Conservation (phyloP, 2,329 filamentous ascomycete species). For the Diaporthe sp. region DNA sequence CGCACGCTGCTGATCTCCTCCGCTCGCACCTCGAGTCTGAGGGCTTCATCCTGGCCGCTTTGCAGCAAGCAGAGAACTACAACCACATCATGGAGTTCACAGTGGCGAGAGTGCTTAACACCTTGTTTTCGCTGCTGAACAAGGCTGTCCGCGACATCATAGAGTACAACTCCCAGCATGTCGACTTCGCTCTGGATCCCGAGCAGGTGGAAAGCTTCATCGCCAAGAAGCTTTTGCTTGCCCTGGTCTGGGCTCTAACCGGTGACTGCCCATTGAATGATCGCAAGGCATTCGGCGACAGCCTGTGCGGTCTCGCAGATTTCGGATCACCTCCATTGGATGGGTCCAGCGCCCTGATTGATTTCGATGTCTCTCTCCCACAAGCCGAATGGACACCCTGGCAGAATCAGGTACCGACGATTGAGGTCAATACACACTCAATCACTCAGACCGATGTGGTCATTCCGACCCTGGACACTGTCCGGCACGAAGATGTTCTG, state of each 20-base stretch:
- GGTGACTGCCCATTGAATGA: slow-evolving; percentile 93
- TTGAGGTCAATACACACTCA: slow-evolving; percentile 98
- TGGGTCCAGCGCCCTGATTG: slow-evolving; percentile 88
- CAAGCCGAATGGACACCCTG: slow-evolving; percentile 91
- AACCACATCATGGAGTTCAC: slow-evolving; percentile 99
- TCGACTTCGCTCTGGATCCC: slow-evolving; percentile 91
- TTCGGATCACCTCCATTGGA: slow-evolving; percentile 87
- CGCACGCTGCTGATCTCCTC: slow-evolving; percentile 83
- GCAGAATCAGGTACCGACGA: slow-evolving; percentile 93
- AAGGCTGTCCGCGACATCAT: slow-evolving; percentile 93
- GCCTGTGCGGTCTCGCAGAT: slow-evolving; percentile 83
- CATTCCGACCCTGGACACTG: slow-evolving; percentile 96
- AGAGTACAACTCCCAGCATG: slow-evolving; percentile 95
- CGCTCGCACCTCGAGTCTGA: slow-evolving; percentile 82
- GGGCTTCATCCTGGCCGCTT: slow-evolving; percentile 82
- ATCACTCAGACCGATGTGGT: slow-evolving; percentile 98
- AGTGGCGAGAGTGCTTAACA: slow-evolving; percentile 88
- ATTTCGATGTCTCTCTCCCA: slow-evolving; percentile 92
- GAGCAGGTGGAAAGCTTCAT: slow-evolving; percentile 92
- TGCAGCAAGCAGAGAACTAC: slow-evolving; percentile 82
- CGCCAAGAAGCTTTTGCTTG: slow-evolving; percentile 93
- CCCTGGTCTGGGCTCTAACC: slow-evolving; percentile 94
- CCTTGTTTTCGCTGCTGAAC: slow-evolving; percentile 94
- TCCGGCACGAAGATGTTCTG: slow-evolving; percentile 97
- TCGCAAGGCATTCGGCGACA: slow-evolving; percentile 90